Evolutionary conservation across 345 rosid genomes (phyloP).

Genomic region (Gossypium thurberi): DNA sequence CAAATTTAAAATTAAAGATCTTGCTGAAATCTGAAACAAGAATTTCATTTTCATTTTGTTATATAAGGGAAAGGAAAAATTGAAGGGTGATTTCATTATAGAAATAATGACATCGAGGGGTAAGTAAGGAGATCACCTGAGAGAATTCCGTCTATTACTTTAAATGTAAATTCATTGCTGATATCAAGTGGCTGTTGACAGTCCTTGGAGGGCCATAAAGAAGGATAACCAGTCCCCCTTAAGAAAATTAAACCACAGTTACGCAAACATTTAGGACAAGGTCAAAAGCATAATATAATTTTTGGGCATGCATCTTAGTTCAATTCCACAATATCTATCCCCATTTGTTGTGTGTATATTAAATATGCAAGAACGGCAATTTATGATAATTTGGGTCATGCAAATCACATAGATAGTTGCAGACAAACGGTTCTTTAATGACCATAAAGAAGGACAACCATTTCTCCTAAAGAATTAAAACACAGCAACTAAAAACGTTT

Average conservation of each 20-base stretch:
- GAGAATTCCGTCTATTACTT: slow-evolving; percentile 69
- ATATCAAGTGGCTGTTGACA: slow-evolving; percentile 71
- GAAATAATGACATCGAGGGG: background rate
- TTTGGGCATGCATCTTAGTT: background rate
- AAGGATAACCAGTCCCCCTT: slow-evolving; percentile 70
- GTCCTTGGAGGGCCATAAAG: slow-evolving; percentile 65
- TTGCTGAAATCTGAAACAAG: slow-evolving; percentile 41
- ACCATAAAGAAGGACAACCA: slow-evolving; percentile 67
- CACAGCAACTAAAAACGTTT: background rate
- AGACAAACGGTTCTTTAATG: slow-evolving; percentile 58
- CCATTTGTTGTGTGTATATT: background rate
- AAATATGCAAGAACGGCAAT: background rate
- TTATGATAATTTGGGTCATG: background rate
- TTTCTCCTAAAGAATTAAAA: slow-evolving; percentile 36
- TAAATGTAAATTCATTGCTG: slow-evolving; percentile 60
- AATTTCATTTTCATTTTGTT: background rate
- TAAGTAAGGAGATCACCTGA: slow-evolving; percentile 35
- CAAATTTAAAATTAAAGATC: slow-evolving; percentile 61
- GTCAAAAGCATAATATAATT: slow-evolving; percentile 1
- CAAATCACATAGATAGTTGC: slow-evolving; percentile 18
- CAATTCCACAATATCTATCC: background rate
- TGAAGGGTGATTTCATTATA: background rate
- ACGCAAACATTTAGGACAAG: background rate
- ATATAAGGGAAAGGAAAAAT: background rate
- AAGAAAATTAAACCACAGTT: background rate